Evolutionary conservation across 257 asterid species (phyloP), one percentile per base, ranked within the genome.

Genomic region (Nicotiana attenuata): DNA sequence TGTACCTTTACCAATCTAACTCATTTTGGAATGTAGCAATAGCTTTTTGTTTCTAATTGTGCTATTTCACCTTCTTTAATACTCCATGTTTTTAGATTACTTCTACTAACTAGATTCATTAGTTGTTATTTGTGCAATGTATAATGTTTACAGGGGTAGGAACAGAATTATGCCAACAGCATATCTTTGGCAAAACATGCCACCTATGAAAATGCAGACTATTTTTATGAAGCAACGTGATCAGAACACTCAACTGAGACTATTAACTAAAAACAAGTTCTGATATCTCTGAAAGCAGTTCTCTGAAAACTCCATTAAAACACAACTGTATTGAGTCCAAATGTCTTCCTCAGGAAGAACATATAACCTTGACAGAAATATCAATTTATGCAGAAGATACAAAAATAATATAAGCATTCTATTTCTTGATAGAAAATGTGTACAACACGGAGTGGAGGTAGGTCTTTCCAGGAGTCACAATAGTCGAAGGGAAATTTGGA

Each of bases 401-500:
- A 14, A 38, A 81, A 26, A 26, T 26, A 50, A 50, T 14, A 50
- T 11, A 1, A 15, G 61, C 41, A 24, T 73, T 14, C 4, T 47
- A 50, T 66, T 89, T 86, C 81, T 76, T 35, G 17, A 38, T 82
- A 0, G 93, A 76, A 82, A 95, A 95, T 45, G 65, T 76, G 61
- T 59, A 87, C 84, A 87, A 2, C 94, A 92, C 86, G 22, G 52
- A 5, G 65, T 95, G 98, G 9, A 73, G 56, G 65, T 95, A 93
- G 64, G 57, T 45, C 80, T 87, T 64, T 33, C 94, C 94, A 0
- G 95, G 90, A 63, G 76, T 67, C 68, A 93, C 89, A 81, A 92
- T 89, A 85, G 84, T 85, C 0, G 97, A 90, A 1, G 99, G 97
- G 60, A 95, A 95, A 56, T 82, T 89, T 0, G 93, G 94, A 28